Evolutionary conservation across 2,329 filamentous ascomycete species (phyloP), one percentile per base, ranked within the genome.

Genomic region (Monilinia vaccinii-corymbosi): DNA sequence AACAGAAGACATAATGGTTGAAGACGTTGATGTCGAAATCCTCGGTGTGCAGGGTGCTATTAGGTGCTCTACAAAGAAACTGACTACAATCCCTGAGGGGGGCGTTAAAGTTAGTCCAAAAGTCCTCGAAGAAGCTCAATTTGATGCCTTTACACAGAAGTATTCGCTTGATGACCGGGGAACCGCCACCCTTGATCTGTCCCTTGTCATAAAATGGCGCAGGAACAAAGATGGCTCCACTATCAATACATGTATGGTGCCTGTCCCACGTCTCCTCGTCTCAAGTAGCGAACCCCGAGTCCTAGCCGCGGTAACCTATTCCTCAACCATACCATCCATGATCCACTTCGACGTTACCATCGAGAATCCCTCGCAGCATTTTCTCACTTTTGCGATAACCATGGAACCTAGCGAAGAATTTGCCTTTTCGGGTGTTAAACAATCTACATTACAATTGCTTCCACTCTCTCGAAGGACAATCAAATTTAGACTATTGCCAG

Each of bases 381-480:
- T 96, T 74, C 81, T 99, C 53, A 96, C 92, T 0, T 99, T 99
- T 74, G 91, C 89, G 34, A 74, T 97, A 52, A 85, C 80, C 31
- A 96, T 99, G 91, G 93, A 99, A 67, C 88, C 91, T 3, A 93
- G 85, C 71, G 91, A 96, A 65, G 83, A 91, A 57, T 97, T 97
- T 74, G 93, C 91, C 0, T 97, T 99, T 73, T 91, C 89, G 9
- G 94, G 94, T 0, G 79, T 89, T 2, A 97, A 97, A 75, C 81
- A 88, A 65, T 86, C 84, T 14, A 87, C 87, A 1, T 68, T 97
- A 56, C 90, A 94, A 69, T 76, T 97, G 46, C 81, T 96, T 49
- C 94, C 94, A 0, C 77, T 96, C 63, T 92, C 89, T 61, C 78
- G 92, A 62, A 80, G 89, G 50, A 81, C 79, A 0, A 79, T 91